phyloP scores from a whole-genome alignment of 2,329 filamentous ascomycete genomes.

The Thyridium curvatum region DNA sequence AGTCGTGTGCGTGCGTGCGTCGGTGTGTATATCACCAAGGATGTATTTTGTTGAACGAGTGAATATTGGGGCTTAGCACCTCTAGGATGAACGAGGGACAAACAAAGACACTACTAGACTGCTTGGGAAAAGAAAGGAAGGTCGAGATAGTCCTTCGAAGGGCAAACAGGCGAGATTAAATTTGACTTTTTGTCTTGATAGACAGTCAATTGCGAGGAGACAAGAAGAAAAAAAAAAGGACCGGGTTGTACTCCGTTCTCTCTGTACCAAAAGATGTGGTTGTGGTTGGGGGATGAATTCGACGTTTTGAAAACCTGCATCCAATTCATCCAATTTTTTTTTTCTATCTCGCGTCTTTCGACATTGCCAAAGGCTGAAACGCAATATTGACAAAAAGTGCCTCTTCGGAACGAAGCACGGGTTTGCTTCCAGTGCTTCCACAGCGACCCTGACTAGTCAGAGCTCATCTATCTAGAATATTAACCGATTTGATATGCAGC shows the following conservation, averaged over 20 bases:
- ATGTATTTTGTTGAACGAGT: too few relatives aligned
- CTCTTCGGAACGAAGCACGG: slow-evolving; percentile 16
- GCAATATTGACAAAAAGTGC: slow-evolving; percentile 13
- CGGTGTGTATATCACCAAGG: too few relatives aligned
- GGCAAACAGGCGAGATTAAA: too few relatives aligned
- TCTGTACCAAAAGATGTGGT: not conserved
- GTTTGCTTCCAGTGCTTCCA: slow-evolving; percentile 15
- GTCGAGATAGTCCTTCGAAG: too few relatives aligned
- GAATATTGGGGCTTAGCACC: too few relatives aligned
- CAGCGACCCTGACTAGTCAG: slow-evolving; percentile 9
- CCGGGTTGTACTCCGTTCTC: not conserved
- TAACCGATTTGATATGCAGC: slow-evolving; percentile 18
- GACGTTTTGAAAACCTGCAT: slow-evolving; percentile 17
- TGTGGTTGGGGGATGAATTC: too few relatives aligned
- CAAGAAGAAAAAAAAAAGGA: slow-evolving; percentile 5
- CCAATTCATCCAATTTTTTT: slow-evolving; percentile 16
- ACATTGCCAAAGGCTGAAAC: slow-evolving; percentile 22
- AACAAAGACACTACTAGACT: too few relatives aligned
- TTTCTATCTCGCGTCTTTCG: slow-evolving; percentile 9
- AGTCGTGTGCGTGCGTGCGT: too few relatives aligned
- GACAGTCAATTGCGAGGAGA: not conserved
- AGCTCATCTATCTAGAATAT: slow-evolving; percentile 10
- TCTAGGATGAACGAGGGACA: too few relatives aligned
- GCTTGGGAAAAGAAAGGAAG: too few relatives aligned
- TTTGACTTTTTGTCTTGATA: not conserved